Conservation (phyloP, 179 eudicot genomes). For the Beta macrorhiza region DNA sequence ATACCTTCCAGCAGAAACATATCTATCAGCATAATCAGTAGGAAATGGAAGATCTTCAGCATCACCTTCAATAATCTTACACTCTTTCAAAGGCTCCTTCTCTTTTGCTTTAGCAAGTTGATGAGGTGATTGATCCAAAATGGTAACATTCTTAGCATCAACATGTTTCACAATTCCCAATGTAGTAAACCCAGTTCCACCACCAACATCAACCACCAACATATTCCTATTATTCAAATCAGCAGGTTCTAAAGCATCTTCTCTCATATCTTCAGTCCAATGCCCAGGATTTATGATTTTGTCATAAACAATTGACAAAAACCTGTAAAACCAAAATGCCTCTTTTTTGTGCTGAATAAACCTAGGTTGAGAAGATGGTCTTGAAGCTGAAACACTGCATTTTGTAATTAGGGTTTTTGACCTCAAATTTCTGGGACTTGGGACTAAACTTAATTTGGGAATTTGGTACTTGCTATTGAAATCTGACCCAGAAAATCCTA, state of each 20-base stretch:
- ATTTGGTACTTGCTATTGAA: slow-evolving; percentile 35
- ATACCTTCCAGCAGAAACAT: slow-evolving; percentile 96
- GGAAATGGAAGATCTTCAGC: slow-evolving; percentile 91
- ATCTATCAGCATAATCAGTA: slow-evolving; percentile 90
- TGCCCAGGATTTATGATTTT: slow-evolving; percentile 76
- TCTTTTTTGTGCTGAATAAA: slow-evolving; percentile 88
- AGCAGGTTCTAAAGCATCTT: slow-evolving; percentile 76
- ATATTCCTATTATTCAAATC: slow-evolving; percentile 56
- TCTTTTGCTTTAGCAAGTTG: slow-evolving; percentile 88
- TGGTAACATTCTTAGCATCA: slow-evolving; percentile 92
- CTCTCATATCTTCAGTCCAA: slow-evolving; percentile 90
- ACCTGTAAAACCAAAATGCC: slow-evolving; percentile 89
- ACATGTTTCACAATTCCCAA: slow-evolving; percentile 78
- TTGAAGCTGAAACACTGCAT: slow-evolving; percentile 47
- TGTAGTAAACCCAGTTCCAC: slow-evolving; percentile 94
- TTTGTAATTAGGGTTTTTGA: slow-evolving; percentile 36
- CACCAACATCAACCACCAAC: slow-evolving; percentile 90
- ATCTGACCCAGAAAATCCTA: slow-evolving; percentile 46
- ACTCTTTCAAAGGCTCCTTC: slow-evolving; percentile 81
- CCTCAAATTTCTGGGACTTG: slow-evolving; percentile 30
- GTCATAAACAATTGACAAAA: slow-evolving; percentile 74
- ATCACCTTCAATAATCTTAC: slow-evolving; percentile 81
- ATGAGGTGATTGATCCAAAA: slow-evolving; percentile 90
- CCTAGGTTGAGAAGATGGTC: slow-evolving; percentile 75
- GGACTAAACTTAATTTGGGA: slow-evolving; percentile 32